Conservation (phyloP, 805 yeast species). For the Metschnikowia arizonensis region DNA sequence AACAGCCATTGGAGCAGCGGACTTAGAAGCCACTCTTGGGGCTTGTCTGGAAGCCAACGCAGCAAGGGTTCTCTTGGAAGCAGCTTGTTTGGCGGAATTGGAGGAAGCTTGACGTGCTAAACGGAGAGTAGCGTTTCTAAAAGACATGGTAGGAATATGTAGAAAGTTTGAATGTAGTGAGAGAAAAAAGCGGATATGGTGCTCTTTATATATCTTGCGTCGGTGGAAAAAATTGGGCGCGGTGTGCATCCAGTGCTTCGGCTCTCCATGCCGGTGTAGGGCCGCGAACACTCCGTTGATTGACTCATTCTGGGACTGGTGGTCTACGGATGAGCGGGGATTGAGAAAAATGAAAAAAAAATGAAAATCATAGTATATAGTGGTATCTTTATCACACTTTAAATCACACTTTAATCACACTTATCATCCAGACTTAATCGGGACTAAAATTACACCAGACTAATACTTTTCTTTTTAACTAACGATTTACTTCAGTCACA, state of each 20-base stretch:
- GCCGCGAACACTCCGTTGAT: conserved; percentile 8
- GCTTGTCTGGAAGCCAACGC: conserved; percentile 49
- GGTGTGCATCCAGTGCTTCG: conserved; percentile 2
- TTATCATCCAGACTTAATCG: no score
- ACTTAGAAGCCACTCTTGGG: conserved; percentile 27
- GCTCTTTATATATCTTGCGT: conserved; percentile 10
- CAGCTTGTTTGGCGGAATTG: conserved; percentile 39
- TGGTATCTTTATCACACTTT: no score
- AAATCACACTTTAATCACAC: no score
- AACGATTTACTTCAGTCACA: neutral
- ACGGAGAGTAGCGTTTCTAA: conserved; percentile 42
- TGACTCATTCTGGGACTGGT: conserved; percentile 5
- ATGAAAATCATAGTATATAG: no score
- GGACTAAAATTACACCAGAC: no score
- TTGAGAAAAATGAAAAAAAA: no score
- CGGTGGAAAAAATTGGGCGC: conserved; percentile 7
- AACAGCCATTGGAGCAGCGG: conserved; percentile 48
- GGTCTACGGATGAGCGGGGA: conserved; percentile 1
- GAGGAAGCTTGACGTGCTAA: conserved; percentile 46
- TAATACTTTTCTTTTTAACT: no score
- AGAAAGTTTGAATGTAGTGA: conserved; percentile 5
- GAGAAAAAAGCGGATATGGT: conserved; percentile 6
- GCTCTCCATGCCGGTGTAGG: conserved; percentile 15
- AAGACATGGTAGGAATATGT: conserved; percentile 31
- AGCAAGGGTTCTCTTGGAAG: conserved; percentile 66